Conservation (phyloP, 1,139 yeast genomes). For the Candida sojae region DNA sequence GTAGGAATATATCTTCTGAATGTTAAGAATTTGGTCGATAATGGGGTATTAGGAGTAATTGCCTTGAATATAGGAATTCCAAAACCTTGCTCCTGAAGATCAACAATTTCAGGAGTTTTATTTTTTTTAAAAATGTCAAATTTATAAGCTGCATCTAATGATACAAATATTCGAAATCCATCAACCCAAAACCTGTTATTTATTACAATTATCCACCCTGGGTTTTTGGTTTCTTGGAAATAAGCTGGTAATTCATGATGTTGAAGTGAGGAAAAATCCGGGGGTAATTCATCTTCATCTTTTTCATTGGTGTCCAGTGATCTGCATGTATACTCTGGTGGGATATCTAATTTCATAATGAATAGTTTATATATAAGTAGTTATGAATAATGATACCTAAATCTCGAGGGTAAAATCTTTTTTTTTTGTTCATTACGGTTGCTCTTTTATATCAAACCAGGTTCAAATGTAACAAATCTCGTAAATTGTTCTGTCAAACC, state of each 20-base stretch:
- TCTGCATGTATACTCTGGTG: conserved; percentile 8
- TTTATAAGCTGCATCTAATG: conserved; percentile 13
- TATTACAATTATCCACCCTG: conserved; percentile 13
- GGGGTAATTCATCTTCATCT: conserved; percentile 2
- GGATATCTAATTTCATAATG: background rate
- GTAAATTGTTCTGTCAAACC: no score
- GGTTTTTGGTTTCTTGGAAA: conserved; percentile 7
- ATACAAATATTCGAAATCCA: conserved; percentile 13
- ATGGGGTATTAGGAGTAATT: conserved; percentile 6
- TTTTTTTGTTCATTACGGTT: no score
- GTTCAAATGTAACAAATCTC: no score
- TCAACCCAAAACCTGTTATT: conserved; percentile 12
- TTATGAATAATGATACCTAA: no score
- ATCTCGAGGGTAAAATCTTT: no score
- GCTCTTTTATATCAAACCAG: no score
- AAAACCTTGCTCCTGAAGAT: conserved; percentile 11
- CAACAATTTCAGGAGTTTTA: conserved; percentile 6
- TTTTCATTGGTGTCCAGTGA: background rate
- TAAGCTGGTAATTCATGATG: conserved; percentile 8
- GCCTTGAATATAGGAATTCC: conserved; percentile 15
- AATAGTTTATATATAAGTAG: no score
- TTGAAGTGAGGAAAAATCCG: background rate
- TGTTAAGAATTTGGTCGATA: conserved; percentile 10
- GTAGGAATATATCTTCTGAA: conserved; percentile 13
- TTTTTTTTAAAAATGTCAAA: conserved; percentile 12